Percentiles rank a stretch among this genome's conserved stretches.
Evolutionary conservation across 2,329 filamentous ascomycete species (phyloP).

Genomic region (Aspergillus oerlinghausenensis): DNA sequence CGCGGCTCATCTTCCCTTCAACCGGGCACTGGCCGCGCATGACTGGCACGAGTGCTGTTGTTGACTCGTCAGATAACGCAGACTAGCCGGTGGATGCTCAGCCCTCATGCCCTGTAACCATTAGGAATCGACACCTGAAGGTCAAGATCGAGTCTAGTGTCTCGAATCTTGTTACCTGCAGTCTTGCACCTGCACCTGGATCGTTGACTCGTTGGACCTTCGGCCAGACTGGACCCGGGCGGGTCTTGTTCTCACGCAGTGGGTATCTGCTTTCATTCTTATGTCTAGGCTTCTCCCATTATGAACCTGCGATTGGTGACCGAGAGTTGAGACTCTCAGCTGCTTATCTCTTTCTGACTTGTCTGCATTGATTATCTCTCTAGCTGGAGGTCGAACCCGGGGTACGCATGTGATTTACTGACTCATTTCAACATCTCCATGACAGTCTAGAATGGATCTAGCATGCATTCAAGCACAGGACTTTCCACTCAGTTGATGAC

Average conservation of each 20-base stretch:
- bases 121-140: not conserved
- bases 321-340: not conserved
- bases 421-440: not conserved
- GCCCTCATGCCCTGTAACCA: not conserved
- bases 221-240: not conserved
- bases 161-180: not conserved
- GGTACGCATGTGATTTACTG: not conserved
- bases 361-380: not conserved
- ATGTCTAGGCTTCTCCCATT: not conserved
- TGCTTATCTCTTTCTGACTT: not conserved
- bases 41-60: not conserved
- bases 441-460: not conserved
- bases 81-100: not conserved
- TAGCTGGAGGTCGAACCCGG: not conserved
- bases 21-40: not conserved
- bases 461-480: not conserved
- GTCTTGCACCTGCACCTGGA: not conserved
- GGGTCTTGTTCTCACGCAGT: not conserved
- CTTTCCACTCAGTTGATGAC: not conserved
- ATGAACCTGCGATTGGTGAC: not conserved
- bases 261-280: not conserved
- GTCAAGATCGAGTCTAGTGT: not conserved
- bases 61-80: not conserved
- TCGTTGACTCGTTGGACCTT: not conserved
- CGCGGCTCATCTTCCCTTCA: not conserved